Conservation (phyloP, 305 asterid species). For the Salvia sclarea region DNA sequence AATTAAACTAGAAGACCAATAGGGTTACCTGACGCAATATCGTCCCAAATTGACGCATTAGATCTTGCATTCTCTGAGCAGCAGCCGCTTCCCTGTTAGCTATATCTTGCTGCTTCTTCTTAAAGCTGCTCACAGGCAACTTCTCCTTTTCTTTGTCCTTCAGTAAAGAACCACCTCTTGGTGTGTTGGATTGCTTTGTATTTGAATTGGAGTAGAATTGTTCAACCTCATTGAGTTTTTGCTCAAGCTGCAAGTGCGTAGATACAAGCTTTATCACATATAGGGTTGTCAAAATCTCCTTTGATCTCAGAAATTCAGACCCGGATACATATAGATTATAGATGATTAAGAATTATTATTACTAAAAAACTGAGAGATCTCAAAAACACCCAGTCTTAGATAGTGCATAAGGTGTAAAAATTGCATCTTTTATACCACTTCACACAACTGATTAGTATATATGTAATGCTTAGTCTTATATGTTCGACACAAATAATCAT, state of each 20-base stretch:
- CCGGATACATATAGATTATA: too few relatives aligned
- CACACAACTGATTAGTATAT: background rate
- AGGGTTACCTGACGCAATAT: slow-evolving; percentile 59
- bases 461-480: background rate
- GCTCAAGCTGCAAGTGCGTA: slow-evolving; percentile 63
- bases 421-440: slow-evolving; percentile 5
- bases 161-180: slow-evolving; percentile 46
- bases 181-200: slow-evolving; percentile 48
- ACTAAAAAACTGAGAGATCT: background rate
- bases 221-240: slow-evolving; percentile 65
- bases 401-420: background rate
- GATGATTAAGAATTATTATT: background rate
- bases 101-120: slow-evolving; percentile 73
- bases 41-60: slow-evolving; percentile 66
- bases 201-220: slow-evolving; percentile 63
- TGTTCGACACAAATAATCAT: slow-evolving; percentile 7
- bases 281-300: background rate
- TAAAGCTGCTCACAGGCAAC: slow-evolving; percentile 44
- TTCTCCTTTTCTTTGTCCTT: slow-evolving; percentile 75
- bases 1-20: slow-evolving; percentile 13
- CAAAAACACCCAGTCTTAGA: background rate
- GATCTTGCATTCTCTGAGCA: slow-evolving; percentile 85
- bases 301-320: background rate
- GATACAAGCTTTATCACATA: background rate
- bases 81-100: slow-evolving; percentile 77